Evolutionary conservation across 768 basidiomycete species (phyloP).

Genomic region (Russula olivacea): DNA sequence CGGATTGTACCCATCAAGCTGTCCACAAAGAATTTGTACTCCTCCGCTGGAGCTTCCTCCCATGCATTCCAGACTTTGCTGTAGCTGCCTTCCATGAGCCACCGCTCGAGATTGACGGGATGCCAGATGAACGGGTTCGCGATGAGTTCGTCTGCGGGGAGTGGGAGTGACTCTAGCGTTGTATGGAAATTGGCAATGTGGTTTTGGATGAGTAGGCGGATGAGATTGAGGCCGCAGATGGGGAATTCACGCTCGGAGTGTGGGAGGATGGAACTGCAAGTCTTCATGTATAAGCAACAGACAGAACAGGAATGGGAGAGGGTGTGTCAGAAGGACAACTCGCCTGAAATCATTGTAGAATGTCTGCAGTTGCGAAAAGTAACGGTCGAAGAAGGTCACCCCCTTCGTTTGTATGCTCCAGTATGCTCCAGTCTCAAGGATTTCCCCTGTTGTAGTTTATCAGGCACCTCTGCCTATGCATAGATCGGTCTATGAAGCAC

Average conservation of each 20-base stretch:
- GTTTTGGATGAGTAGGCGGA: slow-evolving; percentile 90
- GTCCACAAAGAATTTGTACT: slow-evolving; percentile 92
- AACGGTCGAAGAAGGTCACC: slow-evolving; percentile 90
- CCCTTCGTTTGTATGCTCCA: slow-evolving; percentile 86
- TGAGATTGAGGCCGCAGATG: slow-evolving; percentile 88
- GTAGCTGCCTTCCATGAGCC: slow-evolving; percentile 99
- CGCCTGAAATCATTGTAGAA: slow-evolving; percentile 86
- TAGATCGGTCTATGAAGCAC: neutral
- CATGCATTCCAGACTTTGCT: slow-evolving; percentile 97
- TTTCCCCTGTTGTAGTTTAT: slow-evolving; percentile 55
- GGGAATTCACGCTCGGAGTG: slow-evolving; percentile 83
- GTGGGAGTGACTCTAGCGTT: slow-evolving; percentile 81
- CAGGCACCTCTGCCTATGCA: neutral
- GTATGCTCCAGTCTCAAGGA: slow-evolving; percentile 93
- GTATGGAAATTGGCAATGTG: slow-evolving; percentile 98
- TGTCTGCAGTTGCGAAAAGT: slow-evolving; percentile 84
- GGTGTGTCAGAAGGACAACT: slow-evolving; percentile 4
- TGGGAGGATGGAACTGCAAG: slow-evolving; percentile 60
- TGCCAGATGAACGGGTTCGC: slow-evolving; percentile 73
- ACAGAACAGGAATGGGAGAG: neutral
- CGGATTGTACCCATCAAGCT: slow-evolving; percentile 91
- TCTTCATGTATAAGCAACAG: neutral
- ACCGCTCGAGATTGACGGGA: slow-evolving; percentile 87
- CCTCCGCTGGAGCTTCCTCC: slow-evolving; percentile 86
- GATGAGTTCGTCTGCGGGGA: slow-evolving; percentile 59